A percentile compares a stretch with the other conserved stretches of the same genome.
Evolutionary conservation across 129 eudicot species (phyloP).

Genomic region (Tagetes patula): DNA sequence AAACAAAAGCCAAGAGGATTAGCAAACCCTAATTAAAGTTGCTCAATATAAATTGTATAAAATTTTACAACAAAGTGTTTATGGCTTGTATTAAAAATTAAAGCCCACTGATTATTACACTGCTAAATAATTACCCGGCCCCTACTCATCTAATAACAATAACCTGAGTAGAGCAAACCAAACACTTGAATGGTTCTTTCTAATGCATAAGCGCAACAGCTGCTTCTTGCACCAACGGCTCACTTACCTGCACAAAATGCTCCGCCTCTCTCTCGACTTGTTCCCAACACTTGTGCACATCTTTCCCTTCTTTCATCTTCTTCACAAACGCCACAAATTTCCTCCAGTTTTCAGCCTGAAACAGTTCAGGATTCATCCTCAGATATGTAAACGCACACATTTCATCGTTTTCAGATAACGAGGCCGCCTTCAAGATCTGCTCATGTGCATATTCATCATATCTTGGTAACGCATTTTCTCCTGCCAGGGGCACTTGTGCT

Average conservation of each 20-base stretch:
- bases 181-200: not conserved
- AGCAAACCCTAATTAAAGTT: too few species aligned
- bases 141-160: slow-evolving; percentile 23
- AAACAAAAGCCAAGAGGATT: too few species aligned
- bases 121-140: not conserved
- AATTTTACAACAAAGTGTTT: slow-evolving; percentile 6
- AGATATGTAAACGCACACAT: slow-evolving; percentile 96
- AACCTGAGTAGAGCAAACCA: slow-evolving; percentile 4
- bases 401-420: slow-evolving; percentile 49
- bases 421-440: slow-evolving; percentile 58
- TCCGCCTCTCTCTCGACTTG: slow-evolving; percentile 95
- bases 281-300: slow-evolving; percentile 62
- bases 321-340: slow-evolving; percentile 77
- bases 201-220: slow-evolving; percentile 83
- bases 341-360: slow-evolving; percentile 95
- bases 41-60: too few species aligned
- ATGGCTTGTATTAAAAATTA: slow-evolving; percentile 17
- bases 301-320: slow-evolving; percentile 86
- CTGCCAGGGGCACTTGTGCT: slow-evolving; percentile 51
- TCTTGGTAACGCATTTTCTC: slow-evolving; percentile 69
- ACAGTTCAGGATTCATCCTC: slow-evolving; percentile 84
- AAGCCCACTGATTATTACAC: slow-evolving; percentile 23
- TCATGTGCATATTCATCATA: slow-evolving; percentile 71
- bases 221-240: slow-evolving; percentile 86
- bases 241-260: slow-evolving; percentile 82